phyloP scores from a whole-genome alignment of 768 basidiomycete genomes.

The Leccinum broughii region DNA sequence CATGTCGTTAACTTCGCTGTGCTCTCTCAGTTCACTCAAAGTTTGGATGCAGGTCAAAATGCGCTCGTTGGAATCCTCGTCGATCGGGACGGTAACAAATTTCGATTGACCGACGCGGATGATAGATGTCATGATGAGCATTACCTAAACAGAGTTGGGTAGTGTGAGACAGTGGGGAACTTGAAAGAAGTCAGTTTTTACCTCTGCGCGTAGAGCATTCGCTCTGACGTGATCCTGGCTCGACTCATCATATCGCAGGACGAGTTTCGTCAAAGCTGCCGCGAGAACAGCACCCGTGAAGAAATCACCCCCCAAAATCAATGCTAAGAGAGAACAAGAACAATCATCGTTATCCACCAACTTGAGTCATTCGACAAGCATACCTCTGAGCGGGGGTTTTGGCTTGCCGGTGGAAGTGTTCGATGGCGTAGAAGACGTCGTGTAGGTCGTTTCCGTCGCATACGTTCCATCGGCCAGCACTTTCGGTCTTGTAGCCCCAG shows the following conservation, averaged over 20 bases:
- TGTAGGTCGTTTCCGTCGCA: constrained; percentile 93
- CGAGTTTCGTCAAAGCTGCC: constrained; percentile 85
- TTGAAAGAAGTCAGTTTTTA: constrained; percentile 23
- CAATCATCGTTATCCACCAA: not conserved
- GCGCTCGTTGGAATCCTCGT: constrained; percentile 96
- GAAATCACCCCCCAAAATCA: constrained; percentile 94
- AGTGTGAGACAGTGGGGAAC: not conserved
- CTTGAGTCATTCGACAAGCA: constrained; percentile 18
- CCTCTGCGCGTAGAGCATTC: constrained; percentile 87
- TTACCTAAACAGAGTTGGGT: constrained; percentile 53
- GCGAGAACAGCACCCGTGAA: constrained; percentile 94
- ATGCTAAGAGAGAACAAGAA: constrained; percentile 43
- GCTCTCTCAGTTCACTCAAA: constrained; percentile 72
- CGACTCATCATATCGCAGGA: constrained; percentile 67
- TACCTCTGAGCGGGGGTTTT: constrained; percentile 89
- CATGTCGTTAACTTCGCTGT: constrained; percentile 60
- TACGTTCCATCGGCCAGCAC: constrained; percentile 97
- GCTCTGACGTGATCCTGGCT: constrained; percentile 49
- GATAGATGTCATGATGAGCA: constrained; percentile 97
- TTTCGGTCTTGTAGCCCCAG: constrained; percentile 58
- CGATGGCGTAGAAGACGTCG: constrained; percentile 51
- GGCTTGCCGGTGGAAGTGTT: constrained; percentile 81
- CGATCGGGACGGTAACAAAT: constrained; percentile 91
- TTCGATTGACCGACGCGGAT: constrained; percentile 98
- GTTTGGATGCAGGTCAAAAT: constrained; percentile 96